Evolutionary conservation across 2,329 filamentous ascomycete genomes (phyloP).

Genomic region (Cladosporium phlei): DNA sequence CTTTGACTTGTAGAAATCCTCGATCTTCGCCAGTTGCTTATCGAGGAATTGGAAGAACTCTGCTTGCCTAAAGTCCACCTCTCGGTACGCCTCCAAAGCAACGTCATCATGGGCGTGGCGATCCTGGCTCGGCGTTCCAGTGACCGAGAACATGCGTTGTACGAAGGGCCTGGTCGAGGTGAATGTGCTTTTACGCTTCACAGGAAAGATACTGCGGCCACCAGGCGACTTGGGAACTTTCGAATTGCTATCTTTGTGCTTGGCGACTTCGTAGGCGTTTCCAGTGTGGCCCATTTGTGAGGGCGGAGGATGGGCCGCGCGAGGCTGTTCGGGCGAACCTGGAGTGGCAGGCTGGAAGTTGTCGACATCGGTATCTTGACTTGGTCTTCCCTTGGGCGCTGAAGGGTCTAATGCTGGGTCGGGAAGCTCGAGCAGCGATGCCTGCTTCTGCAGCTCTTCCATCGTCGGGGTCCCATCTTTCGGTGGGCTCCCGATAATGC

Average conservation of each 20-base stretch:
- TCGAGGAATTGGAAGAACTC: conserved; percentile 88
- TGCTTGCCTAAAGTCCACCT: conserved; percentile 68
- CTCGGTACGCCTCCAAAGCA: conserved; percentile 53
- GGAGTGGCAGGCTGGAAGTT: conserved; percentile 14
- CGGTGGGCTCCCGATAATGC: conserved; percentile 56
- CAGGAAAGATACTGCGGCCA: conserved; percentile 14
- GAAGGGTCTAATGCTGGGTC: conserved; percentile 54
- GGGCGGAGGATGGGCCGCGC: conserved; percentile 15
- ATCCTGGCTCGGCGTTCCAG: conserved; percentile 24
- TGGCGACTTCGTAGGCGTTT: conserved; percentile 23
- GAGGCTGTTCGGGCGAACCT: conserved; percentile 7
- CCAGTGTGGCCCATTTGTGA: conserved; percentile 24
- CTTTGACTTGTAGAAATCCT: conserved; percentile 81
- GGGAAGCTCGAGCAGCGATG: conserved; percentile 55
- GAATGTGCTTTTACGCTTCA: conserved; percentile 38
- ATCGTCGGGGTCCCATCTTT: conserved; percentile 15
- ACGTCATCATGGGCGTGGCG: conserved; percentile 29
- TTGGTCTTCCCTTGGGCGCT: conserved; percentile 1
- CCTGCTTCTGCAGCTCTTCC: conserved; percentile 21
- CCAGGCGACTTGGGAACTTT: background rate
- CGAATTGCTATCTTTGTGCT: conserved; percentile 7
- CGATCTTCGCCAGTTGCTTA: conserved; percentile 81
- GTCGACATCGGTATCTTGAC: conserved; percentile 7
- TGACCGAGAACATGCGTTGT: conserved; percentile 23
- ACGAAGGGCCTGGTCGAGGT: conserved; percentile 19